A percentile compares a stretch with the other conserved stretches of the same genome.
These are phyloP conservation scores for Limtongia smithiae DNA, from an alignment of 805 yeast genomes.

Conservation along the genomic window DNA sequence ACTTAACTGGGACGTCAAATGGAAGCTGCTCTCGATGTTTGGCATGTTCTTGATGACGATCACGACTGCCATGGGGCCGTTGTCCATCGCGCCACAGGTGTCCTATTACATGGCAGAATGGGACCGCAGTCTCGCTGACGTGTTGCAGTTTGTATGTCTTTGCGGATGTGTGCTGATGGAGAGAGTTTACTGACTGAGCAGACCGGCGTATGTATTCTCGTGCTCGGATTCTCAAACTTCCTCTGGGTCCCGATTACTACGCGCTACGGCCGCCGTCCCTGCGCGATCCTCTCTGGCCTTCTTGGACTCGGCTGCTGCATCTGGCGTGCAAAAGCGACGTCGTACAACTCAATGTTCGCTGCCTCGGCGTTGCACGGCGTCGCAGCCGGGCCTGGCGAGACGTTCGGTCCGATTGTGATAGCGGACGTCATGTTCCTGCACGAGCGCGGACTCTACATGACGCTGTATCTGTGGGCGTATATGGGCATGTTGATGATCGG, in stretches of 20 bases:
- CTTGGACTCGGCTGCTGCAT: constrained; percentile 2
- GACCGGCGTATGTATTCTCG: constrained; percentile 6
- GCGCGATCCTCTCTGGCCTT: not conserved
- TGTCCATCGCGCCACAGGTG: constrained; percentile 2
- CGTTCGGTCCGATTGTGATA: not conserved
- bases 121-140: constrained; percentile 5
- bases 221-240: constrained; percentile 5
- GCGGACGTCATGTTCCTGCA: constrained; percentile 7
- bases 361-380: constrained; percentile 3
- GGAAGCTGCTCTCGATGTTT: constrained; percentile 23
- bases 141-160: constrained; percentile 3
- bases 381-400: constrained; percentile 5
- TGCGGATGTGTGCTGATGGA: not conserved
- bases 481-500: not conserved
- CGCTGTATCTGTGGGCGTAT: constrained; percentile 4
- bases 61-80: constrained; percentile 1
- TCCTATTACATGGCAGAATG: constrained; percentile 5
- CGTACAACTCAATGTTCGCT: not conserved
- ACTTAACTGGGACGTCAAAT: constrained; percentile 36
- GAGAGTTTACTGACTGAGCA: not conserved
- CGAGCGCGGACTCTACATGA: constrained; percentile 6
- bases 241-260: constrained; percentile 4
- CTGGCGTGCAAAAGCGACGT: constrained; percentile 4
- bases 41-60: constrained; percentile 2
- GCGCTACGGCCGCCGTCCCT: not conserved